Percentiles rank a stretch among this genome's conserved stretches.
Conservation (phyloP, 2,329 filamentous ascomycete species). For the Cladosporium sphaerospermum region DNA sequence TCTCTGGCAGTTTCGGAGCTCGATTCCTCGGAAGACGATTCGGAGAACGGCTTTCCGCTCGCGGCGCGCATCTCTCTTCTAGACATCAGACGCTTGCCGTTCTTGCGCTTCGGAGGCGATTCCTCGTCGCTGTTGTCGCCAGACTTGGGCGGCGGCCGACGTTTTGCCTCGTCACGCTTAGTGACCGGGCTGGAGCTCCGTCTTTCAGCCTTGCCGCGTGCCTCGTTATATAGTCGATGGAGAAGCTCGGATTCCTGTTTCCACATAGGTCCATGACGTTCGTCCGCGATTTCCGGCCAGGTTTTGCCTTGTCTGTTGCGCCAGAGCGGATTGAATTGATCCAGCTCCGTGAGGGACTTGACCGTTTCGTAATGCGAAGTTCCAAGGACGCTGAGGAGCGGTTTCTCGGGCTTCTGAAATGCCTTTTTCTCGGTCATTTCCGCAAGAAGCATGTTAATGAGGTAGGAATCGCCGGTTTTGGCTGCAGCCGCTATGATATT, state of each 20-base stretch:
- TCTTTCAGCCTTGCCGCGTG: constrained; percentile 16
- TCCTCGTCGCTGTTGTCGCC: constrained; percentile 20
- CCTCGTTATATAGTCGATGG: constrained; percentile 64
- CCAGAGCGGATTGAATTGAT: constrained; percentile 73
- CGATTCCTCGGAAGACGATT: constrained; percentile 24
- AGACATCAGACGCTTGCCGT: constrained; percentile 29
- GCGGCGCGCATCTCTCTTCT: constrained; percentile 30
- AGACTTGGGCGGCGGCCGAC: constrained; percentile 16
- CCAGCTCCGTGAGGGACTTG: constrained; percentile 38
- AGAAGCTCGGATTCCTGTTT: constrained; percentile 78
- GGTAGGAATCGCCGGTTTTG: constrained; percentile 81
- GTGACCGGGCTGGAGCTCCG: constrained; percentile 31
- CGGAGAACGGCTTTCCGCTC: constrained; percentile 24
- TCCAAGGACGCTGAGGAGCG: constrained; percentile 90
- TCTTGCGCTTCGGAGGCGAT: constrained; percentile 25
- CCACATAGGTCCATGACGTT: constrained; percentile 80
- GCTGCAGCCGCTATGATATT: constrained; percentile 87
- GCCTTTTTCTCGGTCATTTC: constrained; percentile 52
- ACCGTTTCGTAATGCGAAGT: constrained; percentile 81
- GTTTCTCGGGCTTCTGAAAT: constrained; percentile 71
- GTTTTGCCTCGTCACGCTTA: constrained; percentile 27
- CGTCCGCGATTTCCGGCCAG: constrained; percentile 81
- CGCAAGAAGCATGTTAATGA: constrained; percentile 64
- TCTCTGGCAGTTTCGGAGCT: constrained; percentile 18
- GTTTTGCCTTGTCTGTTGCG: constrained; percentile 65